Conservation (phyloP, 331 rosid species). For the Phaseolus coccineus region DNA sequence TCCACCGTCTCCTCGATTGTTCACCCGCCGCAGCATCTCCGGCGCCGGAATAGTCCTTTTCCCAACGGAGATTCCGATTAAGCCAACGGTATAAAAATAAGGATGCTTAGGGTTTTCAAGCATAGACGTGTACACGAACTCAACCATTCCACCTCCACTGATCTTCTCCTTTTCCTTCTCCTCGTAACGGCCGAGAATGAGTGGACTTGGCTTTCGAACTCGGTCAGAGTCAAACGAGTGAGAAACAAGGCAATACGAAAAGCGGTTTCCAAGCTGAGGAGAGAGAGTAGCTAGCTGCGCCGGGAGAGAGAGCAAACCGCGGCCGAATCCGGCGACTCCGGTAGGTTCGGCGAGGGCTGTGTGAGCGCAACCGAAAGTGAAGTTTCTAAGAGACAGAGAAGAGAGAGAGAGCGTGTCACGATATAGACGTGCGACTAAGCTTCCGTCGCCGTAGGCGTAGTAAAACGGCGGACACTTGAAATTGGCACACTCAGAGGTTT, state of each 20-base stretch:
- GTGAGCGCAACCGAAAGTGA: conserved; percentile 90
- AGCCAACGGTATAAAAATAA: conserved; percentile 71
- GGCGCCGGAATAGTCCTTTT: conserved; percentile 60
- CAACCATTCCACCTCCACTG: conserved; percentile 31
- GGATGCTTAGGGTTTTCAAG: conserved; percentile 80
- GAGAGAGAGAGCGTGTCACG: conserved; percentile 55
- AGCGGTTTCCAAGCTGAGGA: conserved; percentile 72
- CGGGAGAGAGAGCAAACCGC: conserved; percentile 77
- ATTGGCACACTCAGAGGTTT: conserved; percentile 65
- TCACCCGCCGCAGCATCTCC: conserved; percentile 57
- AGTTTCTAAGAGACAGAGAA: conserved; percentile 58
- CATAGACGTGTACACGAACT: conserved; percentile 72
- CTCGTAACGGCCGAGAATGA: conserved; percentile 69
- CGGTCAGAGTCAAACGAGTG: conserved; percentile 71
- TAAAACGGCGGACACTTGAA: conserved; percentile 78
- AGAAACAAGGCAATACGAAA: conserved; percentile 81
- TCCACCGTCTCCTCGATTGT: conserved; percentile 70
- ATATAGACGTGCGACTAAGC: conserved; percentile 70
- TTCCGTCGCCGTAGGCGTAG: conserved; percentile 88
- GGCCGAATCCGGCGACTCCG: conserved; percentile 93
- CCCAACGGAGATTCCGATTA: conserved; percentile 66
- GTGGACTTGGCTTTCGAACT: conserved; percentile 75
- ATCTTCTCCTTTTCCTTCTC: conserved; percentile 45
- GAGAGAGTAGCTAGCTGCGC: conserved; percentile 64
- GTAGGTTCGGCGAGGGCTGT: conserved; percentile 79